A percentile compares a stretch with the other conserved stretches of the same genome.
Conservation (phyloP, 2,329 filamentous ascomycete species). For the Ascochyta lentis region DNA sequence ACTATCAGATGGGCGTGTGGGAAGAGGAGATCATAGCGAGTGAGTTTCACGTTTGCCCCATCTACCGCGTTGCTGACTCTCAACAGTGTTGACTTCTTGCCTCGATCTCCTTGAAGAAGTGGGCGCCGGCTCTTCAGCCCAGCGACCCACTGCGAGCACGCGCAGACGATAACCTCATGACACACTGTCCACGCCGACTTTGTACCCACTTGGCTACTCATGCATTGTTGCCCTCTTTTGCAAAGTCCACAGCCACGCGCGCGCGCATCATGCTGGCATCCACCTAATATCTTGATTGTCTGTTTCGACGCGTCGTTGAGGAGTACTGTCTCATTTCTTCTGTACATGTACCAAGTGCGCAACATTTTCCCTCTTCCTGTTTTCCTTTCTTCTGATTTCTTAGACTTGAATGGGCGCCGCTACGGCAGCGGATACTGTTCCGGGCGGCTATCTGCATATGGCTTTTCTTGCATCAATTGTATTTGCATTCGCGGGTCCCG, state of each 20-base stretch:
- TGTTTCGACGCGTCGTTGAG: slow-evolving; percentile 9
- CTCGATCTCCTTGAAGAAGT: slow-evolving; percentile 60
- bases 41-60: slow-evolving; percentile 56
- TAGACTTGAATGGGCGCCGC: slow-evolving; percentile 19
- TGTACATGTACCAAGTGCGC: slow-evolving; percentile 39
- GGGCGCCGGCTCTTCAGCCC: slow-evolving; percentile 40
- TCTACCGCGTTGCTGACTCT: slow-evolving; percentile 17
- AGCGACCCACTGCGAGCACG: slow-evolving; percentile 40
- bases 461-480: slow-evolving; percentile 20
- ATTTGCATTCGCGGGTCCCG: slow-evolving; percentile 13
- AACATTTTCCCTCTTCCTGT: slow-evolving; percentile 20
- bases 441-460: slow-evolving; percentile 21
- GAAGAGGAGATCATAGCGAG: slow-evolving; percentile 88
- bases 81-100: slow-evolving; percentile 59
- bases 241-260: slow-evolving; percentile 8
- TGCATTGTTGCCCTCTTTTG: slow-evolving; percentile 23
- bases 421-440: slow-evolving; percentile 15
- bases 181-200: not conserved
- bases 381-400: slow-evolving; percentile 18
- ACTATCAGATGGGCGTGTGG: slow-evolving; percentile 97
- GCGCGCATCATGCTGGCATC: slow-evolving; percentile 13
- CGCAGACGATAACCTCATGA: slow-evolving; percentile 42
- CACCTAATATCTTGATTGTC: slow-evolving; percentile 17
- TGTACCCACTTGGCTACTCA: slow-evolving; percentile 5
- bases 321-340: slow-evolving; percentile 21